phyloP scores from a whole-genome alignment of 768 basidiomycete species.

The Lactarius vividus region DNA sequence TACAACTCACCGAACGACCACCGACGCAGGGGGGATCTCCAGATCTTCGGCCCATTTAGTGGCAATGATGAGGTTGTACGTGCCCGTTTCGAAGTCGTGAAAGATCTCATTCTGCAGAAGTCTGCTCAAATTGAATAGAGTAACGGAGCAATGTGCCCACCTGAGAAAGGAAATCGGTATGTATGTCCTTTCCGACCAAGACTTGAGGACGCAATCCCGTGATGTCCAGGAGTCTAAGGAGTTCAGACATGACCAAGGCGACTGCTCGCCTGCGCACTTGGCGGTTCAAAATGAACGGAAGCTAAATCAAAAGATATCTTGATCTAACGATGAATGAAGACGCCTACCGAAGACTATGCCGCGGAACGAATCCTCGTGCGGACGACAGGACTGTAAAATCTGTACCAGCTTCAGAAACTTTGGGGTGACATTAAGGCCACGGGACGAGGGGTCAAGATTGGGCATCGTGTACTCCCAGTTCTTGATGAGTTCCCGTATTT shows the following conservation, averaged over 20 bases:
- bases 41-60: conserved; percentile 60
- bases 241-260: conserved; percentile 57
- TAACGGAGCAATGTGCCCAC: conserved; percentile 29
- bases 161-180: conserved; percentile 36
- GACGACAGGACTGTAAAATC: conserved; percentile 52
- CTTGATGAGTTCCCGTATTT: conserved; percentile 43
- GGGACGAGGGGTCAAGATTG: conserved; percentile 53
- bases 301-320: neutral
- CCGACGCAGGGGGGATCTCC: conserved; percentile 52
- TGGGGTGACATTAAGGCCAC: conserved; percentile 63
- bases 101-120: conserved; percentile 45
- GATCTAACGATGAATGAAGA: conserved; percentile 15
- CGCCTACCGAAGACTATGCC: conserved; percentile 60
- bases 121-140: neutral
- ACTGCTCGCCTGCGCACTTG: conserved; percentile 53
- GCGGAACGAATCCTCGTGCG: conserved; percentile 57
- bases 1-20: conserved; percentile 57
- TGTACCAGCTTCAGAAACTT: conserved; percentile 65
- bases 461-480: conserved; percentile 67
- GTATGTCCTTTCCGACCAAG: conserved; percentile 40
- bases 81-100: conserved; percentile 50
- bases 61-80: conserved; percentile 61
- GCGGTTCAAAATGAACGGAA: neutral
- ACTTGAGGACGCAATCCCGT: conserved; percentile 55
- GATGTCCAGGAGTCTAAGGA: conserved; percentile 54